A percentile compares a stretch with the other conserved stretches of the same genome.
Conservation (phyloP, 2,329 filamentous ascomycete genomes). For the Chalaropsis ovoidea region DNA sequence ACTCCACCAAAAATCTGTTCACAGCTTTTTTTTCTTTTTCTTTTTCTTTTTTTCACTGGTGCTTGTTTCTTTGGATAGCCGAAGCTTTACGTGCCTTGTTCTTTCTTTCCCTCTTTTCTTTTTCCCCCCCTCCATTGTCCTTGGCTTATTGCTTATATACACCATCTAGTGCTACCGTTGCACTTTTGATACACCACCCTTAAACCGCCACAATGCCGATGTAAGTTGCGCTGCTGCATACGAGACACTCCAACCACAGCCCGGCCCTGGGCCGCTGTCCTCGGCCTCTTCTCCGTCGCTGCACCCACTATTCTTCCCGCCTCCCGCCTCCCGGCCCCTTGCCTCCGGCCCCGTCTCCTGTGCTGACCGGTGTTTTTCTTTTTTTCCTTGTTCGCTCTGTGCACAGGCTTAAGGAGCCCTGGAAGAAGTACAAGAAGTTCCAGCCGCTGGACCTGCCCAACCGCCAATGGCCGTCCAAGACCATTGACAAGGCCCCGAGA, state of each 20-base stretch:
- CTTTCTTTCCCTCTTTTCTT: neutral
- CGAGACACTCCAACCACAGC: neutral
- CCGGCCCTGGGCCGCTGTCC: too few relatives aligned
- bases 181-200: neutral
- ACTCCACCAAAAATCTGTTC: slow-evolving; percentile 20
- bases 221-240: slow-evolving; percentile 16
- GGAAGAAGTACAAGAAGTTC: slow-evolving; percentile 65
- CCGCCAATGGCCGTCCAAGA: slow-evolving; percentile 75
- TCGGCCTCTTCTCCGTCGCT: neutral
- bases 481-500: slow-evolving; percentile 71
- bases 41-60: neutral
- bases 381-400: slow-evolving; percentile 11
- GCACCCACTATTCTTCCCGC: neutral
- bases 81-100: neutral
- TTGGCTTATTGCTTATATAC: neutral
- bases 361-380: neutral
- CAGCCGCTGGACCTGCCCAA: slow-evolving; percentile 49
- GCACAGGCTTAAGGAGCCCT: slow-evolving; percentile 61
- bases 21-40: slow-evolving; percentile 1
- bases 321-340: neutral
- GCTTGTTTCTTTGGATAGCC: neutral
- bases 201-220: slow-evolving; percentile 21
- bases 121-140: neutral
- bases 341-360: neutral
- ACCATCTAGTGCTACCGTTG: neutral